These are phyloP conservation scores for Cystofilobasidium macerans DNA, from an alignment of 768 basidiomycete genomes.

Conservation along the genomic window DNA sequence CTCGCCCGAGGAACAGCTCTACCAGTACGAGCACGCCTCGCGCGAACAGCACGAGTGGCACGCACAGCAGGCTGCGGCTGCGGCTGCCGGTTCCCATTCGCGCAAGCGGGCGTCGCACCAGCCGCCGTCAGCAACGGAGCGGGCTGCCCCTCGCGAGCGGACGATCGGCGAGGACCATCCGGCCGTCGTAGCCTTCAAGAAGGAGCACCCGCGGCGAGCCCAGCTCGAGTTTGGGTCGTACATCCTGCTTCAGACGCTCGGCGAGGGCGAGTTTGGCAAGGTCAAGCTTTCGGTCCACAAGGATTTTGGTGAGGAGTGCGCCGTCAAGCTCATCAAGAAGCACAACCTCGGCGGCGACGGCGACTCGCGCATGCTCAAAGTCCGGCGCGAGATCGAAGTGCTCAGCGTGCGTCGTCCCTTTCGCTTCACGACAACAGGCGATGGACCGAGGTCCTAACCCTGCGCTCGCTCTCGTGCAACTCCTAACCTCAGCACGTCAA, in stretches of 20 bases:
- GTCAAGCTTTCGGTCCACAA: slow-evolving; percentile 93
- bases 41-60: not conserved
- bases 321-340: slow-evolving; percentile 88
- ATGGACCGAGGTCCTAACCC: not conserved
- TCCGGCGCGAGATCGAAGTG: slow-evolving; percentile 95
- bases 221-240: slow-evolving; percentile 73
- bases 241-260: slow-evolving; percentile 84
- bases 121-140: slow-evolving; percentile 26
- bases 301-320: slow-evolving; percentile 94
- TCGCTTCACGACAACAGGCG: too few species aligned
- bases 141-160: slow-evolving; percentile 24
- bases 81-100: not conserved
- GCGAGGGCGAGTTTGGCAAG: slow-evolving; percentile 97
- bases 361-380: slow-evolving; percentile 71
- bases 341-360: slow-evolving; percentile 68
- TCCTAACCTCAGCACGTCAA: slow-evolving; percentile 58
- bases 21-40: not conserved
- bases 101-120: slow-evolving; percentile 36
- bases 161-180: slow-evolving; percentile 37
- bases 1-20: not conserved
- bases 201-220: slow-evolving; percentile 37
- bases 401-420: slow-evolving; percentile 55
- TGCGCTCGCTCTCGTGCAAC: not conserved
- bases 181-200: slow-evolving; percentile 37
- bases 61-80: not conserved